Conservation (phyloP, 768 basidiomycete species). For the Tricholoma sp. region DNA sequence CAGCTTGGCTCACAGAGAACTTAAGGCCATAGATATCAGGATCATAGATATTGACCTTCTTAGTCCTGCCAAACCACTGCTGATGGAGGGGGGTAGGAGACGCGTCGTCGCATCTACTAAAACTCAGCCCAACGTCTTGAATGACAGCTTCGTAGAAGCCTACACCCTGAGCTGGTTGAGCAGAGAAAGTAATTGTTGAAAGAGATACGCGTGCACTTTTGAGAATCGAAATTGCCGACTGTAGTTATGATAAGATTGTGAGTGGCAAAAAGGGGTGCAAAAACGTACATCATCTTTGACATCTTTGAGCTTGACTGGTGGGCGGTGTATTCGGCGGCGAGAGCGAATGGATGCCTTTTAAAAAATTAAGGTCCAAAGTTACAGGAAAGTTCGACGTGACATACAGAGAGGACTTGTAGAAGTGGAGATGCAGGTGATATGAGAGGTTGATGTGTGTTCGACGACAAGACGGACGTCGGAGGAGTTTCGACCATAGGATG, state of each 20-base stretch:
- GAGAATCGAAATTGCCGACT: conserved; percentile 47
- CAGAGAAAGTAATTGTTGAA: conserved; percentile 41
- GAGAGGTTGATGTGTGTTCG: background rate
- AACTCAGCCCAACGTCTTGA: conserved; percentile 32
- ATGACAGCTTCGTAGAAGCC: conserved; percentile 41
- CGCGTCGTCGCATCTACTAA: conserved; percentile 43
- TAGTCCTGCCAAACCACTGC: conserved; percentile 45
- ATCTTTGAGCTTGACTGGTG: conserved; percentile 35
- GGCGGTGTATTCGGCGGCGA: conserved; percentile 33
- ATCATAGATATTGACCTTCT: conserved; percentile 29
- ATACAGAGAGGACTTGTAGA: conserved; percentile 20
- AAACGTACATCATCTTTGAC: conserved; percentile 32
- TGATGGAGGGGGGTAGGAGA: conserved; percentile 39
- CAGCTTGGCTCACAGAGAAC: conserved; percentile 36
- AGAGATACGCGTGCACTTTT: conserved; percentile 38
- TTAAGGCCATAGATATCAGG: conserved; percentile 45
- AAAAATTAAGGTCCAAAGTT: conserved; percentile 7
- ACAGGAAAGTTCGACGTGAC: conserved; percentile 10
- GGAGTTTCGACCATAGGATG: conserved; percentile 4
- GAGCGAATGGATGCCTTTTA: conserved; percentile 43
- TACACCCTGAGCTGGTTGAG: conserved; percentile 24
- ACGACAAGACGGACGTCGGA: conserved; percentile 5
- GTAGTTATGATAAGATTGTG: background rate
- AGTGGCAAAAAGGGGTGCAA: background rate
- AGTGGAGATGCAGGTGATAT: conserved; percentile 22